Base-by-base conservation (phyloP, 306 rosid genomes). In the Quercus ilex region DNA sequence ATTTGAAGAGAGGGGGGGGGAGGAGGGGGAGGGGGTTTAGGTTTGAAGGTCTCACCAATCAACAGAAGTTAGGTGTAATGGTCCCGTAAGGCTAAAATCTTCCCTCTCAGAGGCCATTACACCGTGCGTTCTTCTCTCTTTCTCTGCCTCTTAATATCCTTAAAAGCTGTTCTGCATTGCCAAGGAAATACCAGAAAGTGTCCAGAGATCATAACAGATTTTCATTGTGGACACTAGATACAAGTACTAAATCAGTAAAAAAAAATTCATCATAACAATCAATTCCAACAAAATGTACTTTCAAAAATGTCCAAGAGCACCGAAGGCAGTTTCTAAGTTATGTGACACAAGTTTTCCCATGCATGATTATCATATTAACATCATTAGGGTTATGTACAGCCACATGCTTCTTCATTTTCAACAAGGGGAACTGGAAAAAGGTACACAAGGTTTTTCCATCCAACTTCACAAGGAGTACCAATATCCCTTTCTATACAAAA, bases 91-190 rank as follows among this genome's bases (percentile, higher is more conserved):
- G 79, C 86, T 85, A 85, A 93, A 93, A 77, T 51, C 17, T 35
- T 95, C 92, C 84, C 89, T 90, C 86, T 91, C 90, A 60, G 92
- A 87, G 20, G 88, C 90, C 98, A 91, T 95, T 79, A 74, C 80
- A 77, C 69, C 76, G 56, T 60, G 58, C 13, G 13, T 52, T 30
- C 73, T 67, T 46, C 62, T 55, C 35, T 55, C 43, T 53, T 57
- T 15, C 25, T 74, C 57, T 51, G 69, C 88, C 84, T 77, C 82
- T 69, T 15, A 9, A 25, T 53, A 80, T 79, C 86, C 84, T 74
- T 75, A 68, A 53, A 80, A 72, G 65, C 82, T 57, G 52, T 60
- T 71, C 76, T 75, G 76, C 76, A 78, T 31, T 56, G 74, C 28
- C 38, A 25, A 69, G 41, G 53, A 9, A 62, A 58, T 35, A 21